phyloP scores from a whole-genome alignment of 1,139 yeast species.

The Candida neerlandica region DNA sequence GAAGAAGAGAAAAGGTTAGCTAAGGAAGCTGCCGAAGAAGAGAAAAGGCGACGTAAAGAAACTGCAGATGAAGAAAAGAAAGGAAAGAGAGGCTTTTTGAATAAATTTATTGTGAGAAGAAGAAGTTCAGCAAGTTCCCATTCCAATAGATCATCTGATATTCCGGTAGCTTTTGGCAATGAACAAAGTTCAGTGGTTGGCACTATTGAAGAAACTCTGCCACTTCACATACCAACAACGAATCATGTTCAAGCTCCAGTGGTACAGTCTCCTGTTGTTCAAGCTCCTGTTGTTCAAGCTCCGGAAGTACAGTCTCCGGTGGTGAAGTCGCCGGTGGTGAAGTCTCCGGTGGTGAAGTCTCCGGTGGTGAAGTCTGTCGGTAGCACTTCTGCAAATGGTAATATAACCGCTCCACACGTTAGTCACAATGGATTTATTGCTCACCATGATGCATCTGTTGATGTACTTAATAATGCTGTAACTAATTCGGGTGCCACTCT shows the following conservation, averaged over 20 bases:
- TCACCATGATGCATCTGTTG: not conserved
- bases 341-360: not conserved
- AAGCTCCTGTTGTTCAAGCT: not conserved
- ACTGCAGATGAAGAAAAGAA: conserved; percentile 14
- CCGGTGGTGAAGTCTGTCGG: not conserved
- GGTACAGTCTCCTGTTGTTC: not conserved
- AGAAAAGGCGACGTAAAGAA: conserved; percentile 12
- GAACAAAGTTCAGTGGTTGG: not conserved
- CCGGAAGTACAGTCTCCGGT: not conserved
- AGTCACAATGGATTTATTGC: not conserved
- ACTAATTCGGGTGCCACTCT: not conserved
- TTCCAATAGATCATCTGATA: conserved; percentile 3
- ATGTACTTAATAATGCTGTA: not conserved
- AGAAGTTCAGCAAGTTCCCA: conserved; percentile 10
- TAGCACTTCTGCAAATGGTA: not conserved
- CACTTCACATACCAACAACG: not conserved
- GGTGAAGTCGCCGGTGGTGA: not conserved
- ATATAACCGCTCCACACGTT: not conserved
- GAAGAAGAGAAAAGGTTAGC: conserved; percentile 16
- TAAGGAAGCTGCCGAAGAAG: conserved; percentile 16
- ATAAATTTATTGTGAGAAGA: conserved; percentile 10
- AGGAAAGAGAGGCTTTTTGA: conserved; percentile 13
- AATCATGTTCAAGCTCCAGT: not conserved
- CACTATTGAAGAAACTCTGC: not conserved
- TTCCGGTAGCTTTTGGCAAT: not conserved